These are phyloP conservation scores for Rosa multiflora DNA, from an alignment of 306 rosid genomes.

Conservation along the genomic window DNA sequence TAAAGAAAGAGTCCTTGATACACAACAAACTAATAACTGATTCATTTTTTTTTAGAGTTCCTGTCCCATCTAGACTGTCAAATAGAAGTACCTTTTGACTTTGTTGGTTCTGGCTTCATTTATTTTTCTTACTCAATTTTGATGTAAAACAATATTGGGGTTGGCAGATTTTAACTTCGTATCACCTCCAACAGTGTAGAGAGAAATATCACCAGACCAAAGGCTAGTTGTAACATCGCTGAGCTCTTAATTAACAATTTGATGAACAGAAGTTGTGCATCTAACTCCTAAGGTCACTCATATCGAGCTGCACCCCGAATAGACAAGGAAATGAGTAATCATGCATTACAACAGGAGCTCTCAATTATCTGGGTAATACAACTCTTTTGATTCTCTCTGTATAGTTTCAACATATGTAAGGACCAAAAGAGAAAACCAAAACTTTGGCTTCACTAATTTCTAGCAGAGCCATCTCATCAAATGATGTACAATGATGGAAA, in stretches of 20 bases:
- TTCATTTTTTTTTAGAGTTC: not conserved
- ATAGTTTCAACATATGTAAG: not conserved
- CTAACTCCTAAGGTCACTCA: not conserved
- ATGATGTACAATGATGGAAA: not conserved
- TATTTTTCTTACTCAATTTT: not conserved
- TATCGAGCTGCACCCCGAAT: not conserved
- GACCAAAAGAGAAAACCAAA: not conserved
- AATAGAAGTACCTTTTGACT: not conserved
- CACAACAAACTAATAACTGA: not conserved
- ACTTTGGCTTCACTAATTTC: too few species aligned
- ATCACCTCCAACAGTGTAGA: not conserved
- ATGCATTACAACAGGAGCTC: not conserved
- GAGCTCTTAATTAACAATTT: not conserved
- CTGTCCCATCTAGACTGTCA: not conserved
- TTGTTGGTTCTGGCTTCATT: not conserved
- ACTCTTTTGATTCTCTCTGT: not conserved
- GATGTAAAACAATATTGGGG: not conserved
- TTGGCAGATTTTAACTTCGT: not conserved
- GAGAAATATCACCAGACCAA: not conserved
- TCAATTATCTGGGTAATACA: not conserved
- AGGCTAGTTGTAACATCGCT: not conserved
- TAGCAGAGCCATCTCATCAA: not conserved
- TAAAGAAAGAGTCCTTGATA: not conserved
- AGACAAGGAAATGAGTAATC: not conserved
- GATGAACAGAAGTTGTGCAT: not conserved